Percentiles rank a stretch among this genome's conserved stretches.
Evolutionary conservation across 352 stramenopile genomes (phyloP).

Genomic region (Phytopythium cucurbitacearum): DNA sequence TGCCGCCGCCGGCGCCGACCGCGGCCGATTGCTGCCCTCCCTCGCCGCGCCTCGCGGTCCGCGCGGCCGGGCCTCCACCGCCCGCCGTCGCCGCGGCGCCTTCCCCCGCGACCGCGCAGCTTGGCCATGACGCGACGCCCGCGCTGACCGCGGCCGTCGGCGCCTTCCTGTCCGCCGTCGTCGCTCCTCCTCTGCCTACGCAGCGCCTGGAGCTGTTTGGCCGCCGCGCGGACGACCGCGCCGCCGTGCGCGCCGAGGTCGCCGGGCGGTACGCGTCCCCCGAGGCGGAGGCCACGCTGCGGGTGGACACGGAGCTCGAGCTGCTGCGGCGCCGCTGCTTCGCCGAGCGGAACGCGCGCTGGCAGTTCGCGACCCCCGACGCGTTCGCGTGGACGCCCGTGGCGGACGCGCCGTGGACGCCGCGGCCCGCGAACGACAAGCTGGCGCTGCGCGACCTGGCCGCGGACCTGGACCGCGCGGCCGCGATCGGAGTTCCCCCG

Average conservation of each 20-base stretch:
- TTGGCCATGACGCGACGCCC: neutral
- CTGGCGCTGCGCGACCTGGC: constrained; percentile 18
- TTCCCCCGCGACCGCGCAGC: neutral
- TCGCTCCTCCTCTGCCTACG: no score
- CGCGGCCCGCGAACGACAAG: constrained; percentile 32
- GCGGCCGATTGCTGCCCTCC: no score
- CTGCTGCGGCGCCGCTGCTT: constrained; percentile 71
- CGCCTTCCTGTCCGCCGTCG: neutral
- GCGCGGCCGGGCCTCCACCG: neutral
- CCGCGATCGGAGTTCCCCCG: constrained; percentile 2
- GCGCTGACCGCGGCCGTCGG: neutral
- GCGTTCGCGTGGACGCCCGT: constrained; percentile 31
- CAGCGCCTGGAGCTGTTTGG: constrained; percentile 24
- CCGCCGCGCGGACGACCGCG: constrained; percentile 5
- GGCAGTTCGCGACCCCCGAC: constrained; percentile 47
- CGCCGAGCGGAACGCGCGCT: constrained; percentile 65
- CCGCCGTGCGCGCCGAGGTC: constrained; percentile 42
- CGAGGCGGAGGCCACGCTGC: constrained; percentile 65
- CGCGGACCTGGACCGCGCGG: constrained; percentile 3
- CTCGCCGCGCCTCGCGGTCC: no score
- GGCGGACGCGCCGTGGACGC: constrained; percentile 26
- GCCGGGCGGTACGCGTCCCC: constrained; percentile 32
- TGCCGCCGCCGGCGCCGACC: no score
- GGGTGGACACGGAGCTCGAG: constrained; percentile 75
- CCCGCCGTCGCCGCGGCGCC: neutral